phyloP scores from a whole-genome alignment of 345 rosid species.

The Excoecaria agallocha region DNA sequence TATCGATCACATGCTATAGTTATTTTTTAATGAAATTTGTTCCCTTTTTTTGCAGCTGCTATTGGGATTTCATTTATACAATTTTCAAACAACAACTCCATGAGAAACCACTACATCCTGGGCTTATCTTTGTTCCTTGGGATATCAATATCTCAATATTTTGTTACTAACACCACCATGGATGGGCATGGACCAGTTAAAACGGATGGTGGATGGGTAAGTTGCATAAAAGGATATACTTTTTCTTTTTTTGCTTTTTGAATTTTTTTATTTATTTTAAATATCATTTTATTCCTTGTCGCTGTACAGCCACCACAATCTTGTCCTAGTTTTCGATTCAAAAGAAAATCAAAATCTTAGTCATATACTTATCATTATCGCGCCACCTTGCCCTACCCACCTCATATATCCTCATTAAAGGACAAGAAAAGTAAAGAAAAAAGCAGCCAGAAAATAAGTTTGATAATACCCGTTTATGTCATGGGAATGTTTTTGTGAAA shows the following conservation, averaged over 20 bases:
- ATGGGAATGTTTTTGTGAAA: background rate
- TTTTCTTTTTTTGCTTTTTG: constrained; percentile 2
- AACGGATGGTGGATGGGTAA: constrained; percentile 91
- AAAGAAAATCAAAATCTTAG: background rate
- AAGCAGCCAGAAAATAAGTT: background rate
- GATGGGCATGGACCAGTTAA: constrained; percentile 76
- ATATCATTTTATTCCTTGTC: background rate
- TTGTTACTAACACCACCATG: constrained; percentile 38
- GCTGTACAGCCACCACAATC: background rate
- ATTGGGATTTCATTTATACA: constrained; percentile 84
- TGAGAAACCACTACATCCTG: constrained; percentile 82
- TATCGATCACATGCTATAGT: background rate
- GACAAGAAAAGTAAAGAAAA: background rate
- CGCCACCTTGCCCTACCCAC: background rate
- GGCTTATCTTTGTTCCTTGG: constrained; percentile 86
- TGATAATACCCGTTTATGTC: background rate
- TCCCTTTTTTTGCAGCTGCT: constrained; percentile 52
- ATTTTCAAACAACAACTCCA: constrained; percentile 73
- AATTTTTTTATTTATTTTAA: background rate
- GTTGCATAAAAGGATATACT: constrained; percentile 20
- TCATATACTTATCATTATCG: background rate
- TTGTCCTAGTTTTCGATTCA: background rate
- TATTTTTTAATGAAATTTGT: background rate
- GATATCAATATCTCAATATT: constrained; percentile 82
- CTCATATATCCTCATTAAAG: background rate